These are phyloP conservation scores for Haberlea rhodopensis DNA, from an alignment of 257 asterid genomes.

Conservation along the genomic window DNA sequence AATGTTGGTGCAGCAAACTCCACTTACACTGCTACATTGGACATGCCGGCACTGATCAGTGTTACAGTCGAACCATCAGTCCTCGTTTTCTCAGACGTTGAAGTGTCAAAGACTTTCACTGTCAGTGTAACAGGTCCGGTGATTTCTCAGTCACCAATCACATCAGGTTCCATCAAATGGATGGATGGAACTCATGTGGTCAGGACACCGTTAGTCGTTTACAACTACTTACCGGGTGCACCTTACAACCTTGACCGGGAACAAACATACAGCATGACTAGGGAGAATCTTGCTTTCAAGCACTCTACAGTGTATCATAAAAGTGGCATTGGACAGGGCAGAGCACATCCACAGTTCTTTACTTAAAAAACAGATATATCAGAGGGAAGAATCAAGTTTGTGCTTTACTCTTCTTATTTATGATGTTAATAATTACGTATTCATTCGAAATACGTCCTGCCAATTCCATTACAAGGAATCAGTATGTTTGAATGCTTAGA, in stretches of 20 bases:
- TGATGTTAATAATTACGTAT: conserved; percentile 14
- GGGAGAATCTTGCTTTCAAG: conserved; percentile 1
- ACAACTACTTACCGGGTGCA: conserved; percentile 36
- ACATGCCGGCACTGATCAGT: conserved; percentile 14
- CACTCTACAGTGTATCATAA: conserved; percentile 25
- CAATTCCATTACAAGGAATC: conserved; percentile 9
- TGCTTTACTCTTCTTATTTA: not conserved
- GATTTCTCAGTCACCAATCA: conserved; percentile 49
- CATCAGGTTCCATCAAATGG: conserved; percentile 50
- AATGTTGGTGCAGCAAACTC: conserved; percentile 48
- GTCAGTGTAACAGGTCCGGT: conserved; percentile 43
- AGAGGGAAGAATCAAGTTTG: not conserved
- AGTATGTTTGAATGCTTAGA: not conserved
- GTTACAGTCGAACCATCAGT: conserved; percentile 38
- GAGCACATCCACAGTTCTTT: conserved; percentile 23
- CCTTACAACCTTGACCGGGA: conserved; percentile 23
- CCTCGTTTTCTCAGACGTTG: conserved; percentile 43
- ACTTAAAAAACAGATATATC: not conserved
- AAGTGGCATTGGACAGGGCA: conserved; percentile 21
- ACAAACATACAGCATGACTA: not conserved
- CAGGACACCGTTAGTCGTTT: conserved; percentile 52
- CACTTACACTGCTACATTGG: conserved; percentile 29
- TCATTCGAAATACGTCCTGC: not conserved
- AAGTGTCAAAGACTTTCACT: conserved; percentile 48
- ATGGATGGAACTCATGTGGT: conserved; percentile 37